Base-by-base conservation (phyloP, 2,329 filamentous ascomycete species). In the Fusarium illudens region DNA sequence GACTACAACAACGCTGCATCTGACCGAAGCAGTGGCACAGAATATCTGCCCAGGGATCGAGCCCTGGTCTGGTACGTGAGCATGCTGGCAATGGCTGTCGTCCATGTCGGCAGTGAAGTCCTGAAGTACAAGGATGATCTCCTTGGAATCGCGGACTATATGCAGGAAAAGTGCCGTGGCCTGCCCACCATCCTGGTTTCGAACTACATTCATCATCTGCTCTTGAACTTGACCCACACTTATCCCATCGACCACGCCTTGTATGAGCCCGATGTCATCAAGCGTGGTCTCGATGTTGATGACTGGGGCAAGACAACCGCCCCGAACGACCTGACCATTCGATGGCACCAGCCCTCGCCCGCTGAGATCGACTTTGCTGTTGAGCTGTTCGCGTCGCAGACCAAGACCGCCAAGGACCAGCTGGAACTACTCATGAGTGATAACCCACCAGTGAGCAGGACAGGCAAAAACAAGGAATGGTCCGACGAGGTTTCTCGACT, bases 401-500 rank as follows among this genome's bases (percentile, higher is more conserved):
- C 92, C 6, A 88, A 88, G 59, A 89, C 88, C 37, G 94, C 95
- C 2, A 86, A 95, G 63, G 83, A 89, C 60, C 89, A 93, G 64
- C 81, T 99, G 12, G 87, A 88, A 65, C 87, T 90, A 8, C 85
- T 99, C n/a, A 96, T 93, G 75, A 90, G 92, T 65, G 90, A 93
- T 46, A 87, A 91, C 33, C 91, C 94, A 2, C 90, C 89, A 3
- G 90, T 98, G 55, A 96, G 94, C 78, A 88, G 95, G 59, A 95
- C 94, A 70, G 96, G 96, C 34, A 97, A 95, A 77, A 96, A 97
- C 71, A 99, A 98, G 79, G 95, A 97, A 73, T 99, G 96, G 96
- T 97, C 95, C 0, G 96, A 99, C 77, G 96, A 99, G 77, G 91
- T 98, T 27, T 95, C 94, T 2, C 86, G 96, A 58, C 93, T 97